Conservation (phyloP, 208 protist genomes). For the Acanthamoeba lenticulata region DNA sequence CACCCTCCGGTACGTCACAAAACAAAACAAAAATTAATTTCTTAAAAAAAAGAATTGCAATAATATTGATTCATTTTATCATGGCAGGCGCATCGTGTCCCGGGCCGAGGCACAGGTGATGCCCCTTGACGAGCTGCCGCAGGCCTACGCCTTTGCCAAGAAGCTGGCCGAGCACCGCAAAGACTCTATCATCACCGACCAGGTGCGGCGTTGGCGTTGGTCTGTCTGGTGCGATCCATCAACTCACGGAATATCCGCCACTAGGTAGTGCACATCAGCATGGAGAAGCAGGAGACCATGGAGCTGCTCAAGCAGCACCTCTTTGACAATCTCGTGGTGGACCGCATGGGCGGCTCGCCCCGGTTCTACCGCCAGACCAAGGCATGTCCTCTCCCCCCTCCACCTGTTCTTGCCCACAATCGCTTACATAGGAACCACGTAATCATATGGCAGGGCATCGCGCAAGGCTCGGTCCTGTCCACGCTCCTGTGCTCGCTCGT, state of each 20-base stretch:
- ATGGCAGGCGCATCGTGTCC: constrained; percentile 24
- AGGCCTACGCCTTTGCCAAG: background rate
- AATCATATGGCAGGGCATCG: constrained; percentile 14
- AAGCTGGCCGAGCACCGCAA: background rate
- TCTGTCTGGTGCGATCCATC: background rate
- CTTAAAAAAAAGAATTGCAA: too few relatives aligned
- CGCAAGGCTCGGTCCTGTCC: constrained; percentile 64
- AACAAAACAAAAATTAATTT: too few relatives aligned
- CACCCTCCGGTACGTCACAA: too few relatives aligned
- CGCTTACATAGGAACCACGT: too few relatives aligned
- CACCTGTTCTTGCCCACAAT: too few relatives aligned
- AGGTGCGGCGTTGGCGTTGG: background rate
- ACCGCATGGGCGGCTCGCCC: constrained; percentile 28
- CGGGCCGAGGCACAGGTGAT: background rate
- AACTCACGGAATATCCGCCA: background rate
- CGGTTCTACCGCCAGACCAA: constrained; percentile 43
- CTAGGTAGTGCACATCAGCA: constrained; percentile 39
- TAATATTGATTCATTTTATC: too few relatives aligned
- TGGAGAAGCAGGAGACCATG: constrained; percentile 48
- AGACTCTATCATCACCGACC: constrained; percentile 50
- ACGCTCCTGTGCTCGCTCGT: constrained; percentile 50
- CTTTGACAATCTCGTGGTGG: constrained; percentile 29
- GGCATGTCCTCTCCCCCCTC: background rate
- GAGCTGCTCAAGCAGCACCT: constrained; percentile 54
- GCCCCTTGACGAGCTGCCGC: background rate